phyloP scores from a whole-genome alignment of 1,139 yeast species.

The Lodderomyces oxycetoniae region DNA sequence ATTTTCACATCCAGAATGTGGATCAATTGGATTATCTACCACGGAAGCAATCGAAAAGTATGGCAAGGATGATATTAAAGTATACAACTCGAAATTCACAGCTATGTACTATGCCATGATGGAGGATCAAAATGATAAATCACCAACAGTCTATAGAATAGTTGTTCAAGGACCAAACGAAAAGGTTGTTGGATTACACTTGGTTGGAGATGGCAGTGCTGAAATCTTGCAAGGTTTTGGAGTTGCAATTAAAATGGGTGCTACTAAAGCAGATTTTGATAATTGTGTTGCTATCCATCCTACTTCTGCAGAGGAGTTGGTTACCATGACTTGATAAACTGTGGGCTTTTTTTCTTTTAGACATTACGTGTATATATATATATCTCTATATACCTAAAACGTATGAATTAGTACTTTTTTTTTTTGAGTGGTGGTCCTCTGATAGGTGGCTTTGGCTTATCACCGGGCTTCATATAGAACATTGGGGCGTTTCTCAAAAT shows the following conservation, averaged over 20 bases:
- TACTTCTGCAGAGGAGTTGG: slow-evolving; percentile 95
- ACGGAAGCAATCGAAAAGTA: slow-evolving; percentile 68
- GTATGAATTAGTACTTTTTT: slow-evolving; percentile 15
- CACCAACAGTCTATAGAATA: slow-evolving; percentile 84
- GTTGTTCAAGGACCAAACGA: slow-evolving; percentile 76
- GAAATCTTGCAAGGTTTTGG: slow-evolving; percentile 98
- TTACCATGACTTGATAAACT: slow-evolving; percentile 57
- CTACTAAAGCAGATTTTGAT: slow-evolving; percentile 93
- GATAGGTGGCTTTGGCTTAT: slow-evolving; percentile 66
- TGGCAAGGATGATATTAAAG: slow-evolving; percentile 76
- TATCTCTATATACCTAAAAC: background rate
- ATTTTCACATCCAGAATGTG: slow-evolving; percentile 97
- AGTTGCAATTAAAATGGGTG: slow-evolving; percentile 96
- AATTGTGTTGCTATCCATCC: slow-evolving; percentile 97
- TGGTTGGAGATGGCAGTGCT: slow-evolving; percentile 84
- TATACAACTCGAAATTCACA: slow-evolving; percentile 76
- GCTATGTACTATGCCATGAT: slow-evolving; percentile 93
- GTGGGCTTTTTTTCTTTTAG: background rate
- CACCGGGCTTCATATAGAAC: slow-evolving; percentile 62
- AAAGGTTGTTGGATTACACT: slow-evolving; percentile 91
- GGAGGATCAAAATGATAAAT: slow-evolving; percentile 59
- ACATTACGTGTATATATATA: background rate
- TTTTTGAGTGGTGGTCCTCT: slow-evolving; percentile 53
- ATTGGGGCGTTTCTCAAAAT: slow-evolving; percentile 83
- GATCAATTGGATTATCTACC: slow-evolving; percentile 84